Evolutionary conservation across 208 protist species (phyloP), one percentile per base, ranked within the genome.

Genomic region (Leptomonas pyrrhocoris): DNA sequence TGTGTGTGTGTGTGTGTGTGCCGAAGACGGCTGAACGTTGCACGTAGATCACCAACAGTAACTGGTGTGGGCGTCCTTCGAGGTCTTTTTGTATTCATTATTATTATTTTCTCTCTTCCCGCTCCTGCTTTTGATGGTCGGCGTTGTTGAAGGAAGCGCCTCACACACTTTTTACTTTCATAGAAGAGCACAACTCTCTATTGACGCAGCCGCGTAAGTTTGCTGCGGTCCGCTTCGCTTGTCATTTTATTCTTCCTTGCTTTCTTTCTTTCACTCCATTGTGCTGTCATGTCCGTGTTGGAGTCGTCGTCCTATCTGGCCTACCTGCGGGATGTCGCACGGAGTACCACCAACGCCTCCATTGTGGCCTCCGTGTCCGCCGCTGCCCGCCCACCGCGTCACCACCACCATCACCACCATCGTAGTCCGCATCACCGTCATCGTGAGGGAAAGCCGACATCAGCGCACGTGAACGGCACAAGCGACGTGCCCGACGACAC

Each of bases 311-410:
- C 72, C 21, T 81, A 76, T 51, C 57, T 60, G 25, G 69, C 59
- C 13, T 81, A 77, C 59, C 55, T 77, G 55, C 72, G 64, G 42
- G 64, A 72, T 21, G 64, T 77, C 36, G 62, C 70, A 0, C 54
- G 36, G n/a, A n/a, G n/a, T 23, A 58, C 40, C 34, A 45, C 56
- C 25, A 65, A 69, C 62, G 61, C 62, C 7, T 21, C 28, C 9
- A 59, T 69, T 21, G 55, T 23, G 31, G 31, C 61, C 13, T 40
- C 30, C 1, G 48, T 36, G 27, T 13, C 23, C 48, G 30, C 43
- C 40, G 40, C 2, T 21, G 28, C n/a, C 9, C 23, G 40, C 45
- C 2, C 59, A 43, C 59, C 8, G 45, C 31, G 6, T 0, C 46
- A 18, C 13, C 43, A 21, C 12, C 23, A 13, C 25, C 15, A 12